A percentile compares a stretch with the other conserved stretches of the same genome.
Conservation (phyloP, 2,329 filamentous ascomycete genomes). For the Diaporthe humulicola region DNA sequence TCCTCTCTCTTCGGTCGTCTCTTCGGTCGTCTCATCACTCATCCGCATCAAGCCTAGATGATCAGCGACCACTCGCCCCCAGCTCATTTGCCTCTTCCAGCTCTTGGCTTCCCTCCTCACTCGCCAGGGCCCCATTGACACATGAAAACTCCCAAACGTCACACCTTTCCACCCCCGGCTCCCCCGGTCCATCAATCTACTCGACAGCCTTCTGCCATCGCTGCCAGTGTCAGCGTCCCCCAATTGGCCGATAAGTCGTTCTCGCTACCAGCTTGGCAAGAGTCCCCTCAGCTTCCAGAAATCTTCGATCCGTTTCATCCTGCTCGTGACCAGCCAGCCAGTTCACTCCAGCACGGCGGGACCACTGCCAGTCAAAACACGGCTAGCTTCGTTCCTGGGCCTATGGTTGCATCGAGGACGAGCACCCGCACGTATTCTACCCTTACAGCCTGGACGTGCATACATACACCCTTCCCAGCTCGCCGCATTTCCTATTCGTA, state of each 20-base stretch:
- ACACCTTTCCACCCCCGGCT: neutral
- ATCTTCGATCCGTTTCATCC: conserved; percentile 25
- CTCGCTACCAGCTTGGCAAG: conserved; percentile 9
- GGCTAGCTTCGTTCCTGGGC: conserved; percentile 19
- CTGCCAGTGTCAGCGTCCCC: neutral
- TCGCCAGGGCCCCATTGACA: conserved; percentile 21
- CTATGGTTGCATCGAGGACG: conserved; percentile 14
- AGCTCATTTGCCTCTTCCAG: conserved; percentile 5
- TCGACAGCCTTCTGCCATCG: neutral
- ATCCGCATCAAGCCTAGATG: conserved; percentile 25
- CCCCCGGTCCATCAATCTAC: neutral
- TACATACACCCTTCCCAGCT: neutral
- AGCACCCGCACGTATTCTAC: neutral
- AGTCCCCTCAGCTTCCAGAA: conserved; percentile 24
- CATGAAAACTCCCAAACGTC: conserved; percentile 30
- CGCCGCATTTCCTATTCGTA: neutral
- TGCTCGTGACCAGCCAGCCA: conserved; percentile 25
- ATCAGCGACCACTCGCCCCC: neutral
- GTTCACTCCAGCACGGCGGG: conserved; percentile 2
- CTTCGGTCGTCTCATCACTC: neutral
- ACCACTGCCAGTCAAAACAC: conserved; percentile 23
- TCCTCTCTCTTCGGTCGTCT: neutral
- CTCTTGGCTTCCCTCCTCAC: conserved; percentile 11
- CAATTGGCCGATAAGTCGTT: conserved; percentile 6
- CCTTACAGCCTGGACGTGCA: neutral